Evolutionary conservation across 2,329 filamentous ascomycete species (phyloP).

Genomic region (Colletotrichum noveboracense): DNA sequence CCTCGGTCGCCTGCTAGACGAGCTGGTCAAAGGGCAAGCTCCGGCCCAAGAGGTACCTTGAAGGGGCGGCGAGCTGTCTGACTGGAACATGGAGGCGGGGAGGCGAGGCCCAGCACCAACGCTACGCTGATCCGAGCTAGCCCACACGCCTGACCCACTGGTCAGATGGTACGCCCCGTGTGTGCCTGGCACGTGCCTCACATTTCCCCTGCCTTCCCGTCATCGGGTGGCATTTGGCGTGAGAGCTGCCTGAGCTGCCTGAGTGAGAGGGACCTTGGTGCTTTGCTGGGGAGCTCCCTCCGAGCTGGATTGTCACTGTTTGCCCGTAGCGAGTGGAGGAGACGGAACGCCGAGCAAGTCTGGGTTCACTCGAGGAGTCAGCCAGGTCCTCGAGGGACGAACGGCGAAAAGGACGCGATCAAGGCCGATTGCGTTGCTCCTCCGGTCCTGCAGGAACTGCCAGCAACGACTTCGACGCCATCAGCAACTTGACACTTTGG

Average conservation of each 20-base stretch:
- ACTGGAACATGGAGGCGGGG: conserved; percentile 20
- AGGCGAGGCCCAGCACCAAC: conserved; percentile 20
- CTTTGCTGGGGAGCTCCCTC: neutral
- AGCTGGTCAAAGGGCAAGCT: neutral
- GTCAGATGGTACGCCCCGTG: conserved; percentile 18
- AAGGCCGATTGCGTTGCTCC: neutral
- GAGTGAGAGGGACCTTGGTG: neutral
- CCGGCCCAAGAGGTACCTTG: neutral
- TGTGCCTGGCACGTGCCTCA: conserved; percentile 21
- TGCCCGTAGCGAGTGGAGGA: neutral
- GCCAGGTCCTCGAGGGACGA: neutral
- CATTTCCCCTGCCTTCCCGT: conserved; percentile 11
- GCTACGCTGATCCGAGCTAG: conserved; percentile 21
- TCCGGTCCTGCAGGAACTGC: neutral
- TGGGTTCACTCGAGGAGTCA: neutral
- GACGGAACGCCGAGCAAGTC: neutral
- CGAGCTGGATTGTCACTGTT: neutral
- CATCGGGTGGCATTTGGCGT: conserved; percentile 3
- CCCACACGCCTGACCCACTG: conserved; percentile 16
- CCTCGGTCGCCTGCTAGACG: neutral
- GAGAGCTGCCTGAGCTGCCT: neutral
- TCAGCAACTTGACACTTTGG: neutral
- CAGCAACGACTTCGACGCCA: neutral
- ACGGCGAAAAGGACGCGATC: neutral
- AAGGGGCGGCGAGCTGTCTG: conserved; percentile 1